Evolutionary conservation across 495 filamentous ascomycete genomes (phyloP).

Genomic region (Cudoniella acicularis): DNA sequence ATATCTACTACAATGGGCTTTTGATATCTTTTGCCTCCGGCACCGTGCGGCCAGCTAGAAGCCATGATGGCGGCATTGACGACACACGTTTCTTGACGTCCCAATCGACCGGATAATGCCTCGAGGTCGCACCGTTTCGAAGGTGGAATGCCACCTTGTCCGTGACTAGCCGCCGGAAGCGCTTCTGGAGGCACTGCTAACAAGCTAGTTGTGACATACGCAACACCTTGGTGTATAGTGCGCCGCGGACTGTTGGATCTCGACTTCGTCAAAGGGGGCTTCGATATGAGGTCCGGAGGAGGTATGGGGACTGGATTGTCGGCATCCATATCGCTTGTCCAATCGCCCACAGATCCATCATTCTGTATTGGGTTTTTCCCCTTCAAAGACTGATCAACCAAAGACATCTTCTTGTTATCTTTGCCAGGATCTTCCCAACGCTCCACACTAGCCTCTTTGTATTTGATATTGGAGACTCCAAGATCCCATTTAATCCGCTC

Average conservation of each 20-base stretch:
- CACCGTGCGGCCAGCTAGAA: constrained; percentile 59
- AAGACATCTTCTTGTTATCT: constrained; percentile 54
- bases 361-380: constrained; percentile 24
- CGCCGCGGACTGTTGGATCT: background rate
- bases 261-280: background rate
- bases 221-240: background rate
- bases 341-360: constrained; percentile 14
- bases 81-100: constrained; percentile 68
- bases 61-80: constrained; percentile 74
- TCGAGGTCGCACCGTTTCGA: constrained; percentile 37
- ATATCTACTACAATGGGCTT: constrained; percentile 77
- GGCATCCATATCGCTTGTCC: background rate
- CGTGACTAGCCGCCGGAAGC: constrained; percentile 20
- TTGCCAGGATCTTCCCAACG: constrained; percentile 42
- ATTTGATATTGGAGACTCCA: constrained; percentile 25
- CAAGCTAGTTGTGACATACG: background rate
- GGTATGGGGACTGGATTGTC: background rate
- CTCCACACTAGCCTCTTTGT: constrained; percentile 24
- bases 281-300: background rate
- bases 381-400: constrained; percentile 47
- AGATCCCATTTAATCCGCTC: constrained; percentile 57
- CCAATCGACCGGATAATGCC: constrained; percentile 38
- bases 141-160: constrained; percentile 36
- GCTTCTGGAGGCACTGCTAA: constrained; percentile 7
- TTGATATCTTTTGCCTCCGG: constrained; percentile 56